These are phyloP conservation scores for Candida ulmi DNA, from an alignment of 805 yeast species.

Conservation along the genomic window DNA sequence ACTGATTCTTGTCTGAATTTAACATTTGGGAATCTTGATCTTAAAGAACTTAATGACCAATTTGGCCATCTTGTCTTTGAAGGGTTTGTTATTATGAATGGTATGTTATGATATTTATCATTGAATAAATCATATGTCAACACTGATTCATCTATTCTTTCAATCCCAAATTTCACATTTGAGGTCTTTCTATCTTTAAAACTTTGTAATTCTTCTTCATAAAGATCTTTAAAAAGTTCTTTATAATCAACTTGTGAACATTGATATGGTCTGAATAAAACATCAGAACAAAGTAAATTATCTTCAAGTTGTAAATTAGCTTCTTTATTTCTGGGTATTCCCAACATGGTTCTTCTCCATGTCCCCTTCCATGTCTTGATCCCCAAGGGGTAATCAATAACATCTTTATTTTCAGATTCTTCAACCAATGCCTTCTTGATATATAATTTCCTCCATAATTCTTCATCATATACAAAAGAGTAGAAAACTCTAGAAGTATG, in stretches of 20 bases:
- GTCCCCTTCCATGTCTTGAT: conserved; percentile 62
- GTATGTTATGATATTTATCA: conserved; percentile 40
- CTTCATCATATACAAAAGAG: conserved; percentile 73
- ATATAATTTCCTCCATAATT: conserved; percentile 69
- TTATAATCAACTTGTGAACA: conserved; percentile 66
- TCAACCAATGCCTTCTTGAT: conserved; percentile 22
- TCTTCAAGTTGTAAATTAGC: conserved; percentile 40
- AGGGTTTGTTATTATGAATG: conserved; percentile 52
- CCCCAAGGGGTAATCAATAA: conserved; percentile 22
- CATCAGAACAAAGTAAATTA: conserved; percentile 63
- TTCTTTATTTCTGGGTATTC: conserved; percentile 32
- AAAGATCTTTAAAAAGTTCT: conserved; percentile 40
- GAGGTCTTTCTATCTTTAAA: conserved; percentile 17
- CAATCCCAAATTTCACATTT: conserved; percentile 34
- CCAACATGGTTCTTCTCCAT: conserved; percentile 65
- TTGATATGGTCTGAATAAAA: conserved; percentile 78
- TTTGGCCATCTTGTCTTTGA: conserved; percentile 48
- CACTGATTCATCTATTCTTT: conserved; percentile 40
- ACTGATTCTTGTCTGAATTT: conserved; percentile 82
- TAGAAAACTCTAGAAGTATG: conserved; percentile 61
- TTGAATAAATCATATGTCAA: conserved; percentile 44
- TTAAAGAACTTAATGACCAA: conserved; percentile 52
- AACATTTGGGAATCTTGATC: conserved; percentile 49
- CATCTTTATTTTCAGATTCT: conserved; percentile 6
- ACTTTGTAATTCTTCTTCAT: conserved; percentile 37